Percentiles rank a stretch among this genome's conserved stretches.
Evolutionary conservation across 371 early-diverging fungal species (phyloP).

Genomic region (Syncephalastrum racemosum): DNA sequence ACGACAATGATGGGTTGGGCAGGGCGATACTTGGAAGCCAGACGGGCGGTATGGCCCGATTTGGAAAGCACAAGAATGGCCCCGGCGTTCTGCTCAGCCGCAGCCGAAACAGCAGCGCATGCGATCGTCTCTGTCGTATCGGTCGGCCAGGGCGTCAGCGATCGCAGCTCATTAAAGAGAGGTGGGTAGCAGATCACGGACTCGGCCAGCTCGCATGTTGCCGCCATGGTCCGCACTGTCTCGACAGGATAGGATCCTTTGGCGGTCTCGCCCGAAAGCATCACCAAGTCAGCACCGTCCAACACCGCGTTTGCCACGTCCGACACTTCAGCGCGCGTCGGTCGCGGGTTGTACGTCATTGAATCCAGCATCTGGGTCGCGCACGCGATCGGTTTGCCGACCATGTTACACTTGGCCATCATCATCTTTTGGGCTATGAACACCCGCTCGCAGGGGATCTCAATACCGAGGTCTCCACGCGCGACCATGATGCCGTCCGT

Average conservation of each 20-base stretch:
- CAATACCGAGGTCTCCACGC: conserved; percentile 96
- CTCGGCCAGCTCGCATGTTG: conserved; percentile 71
- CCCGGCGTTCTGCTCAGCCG: conserved; percentile 82
- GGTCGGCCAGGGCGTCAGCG: conserved; percentile 71
- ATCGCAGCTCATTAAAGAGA: conserved; percentile 76
- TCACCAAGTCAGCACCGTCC: conserved; percentile 95
- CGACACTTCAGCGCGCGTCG: conserved; percentile 97
- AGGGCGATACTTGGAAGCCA: conserved; percentile 92
- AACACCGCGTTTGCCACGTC: conserved; percentile 97
- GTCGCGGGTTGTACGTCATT: conserved; percentile 92
- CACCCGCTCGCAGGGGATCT: conserved; percentile 88
- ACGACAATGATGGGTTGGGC: conserved; percentile 86
- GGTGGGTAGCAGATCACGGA: conserved; percentile 72
- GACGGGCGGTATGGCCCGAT: conserved; percentile 82
- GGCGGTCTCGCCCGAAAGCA: conserved; percentile 98
- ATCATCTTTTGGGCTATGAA: conserved; percentile 96
- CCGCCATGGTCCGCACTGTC: conserved; percentile 74
- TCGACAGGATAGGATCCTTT: conserved; percentile 80
- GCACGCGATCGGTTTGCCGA: conserved; percentile 92
- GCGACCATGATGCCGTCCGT: conserved; percentile 99
- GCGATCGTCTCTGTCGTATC: conserved; percentile 89
- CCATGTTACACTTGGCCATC: conserved; percentile 89
- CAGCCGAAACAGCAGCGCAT: conserved; percentile 84
- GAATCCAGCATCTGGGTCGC: conserved; percentile 99
- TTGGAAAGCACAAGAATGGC: conserved; percentile 86